Conservation (phyloP, 805 yeast genomes). For the Pachysolen tannophilus region DNA sequence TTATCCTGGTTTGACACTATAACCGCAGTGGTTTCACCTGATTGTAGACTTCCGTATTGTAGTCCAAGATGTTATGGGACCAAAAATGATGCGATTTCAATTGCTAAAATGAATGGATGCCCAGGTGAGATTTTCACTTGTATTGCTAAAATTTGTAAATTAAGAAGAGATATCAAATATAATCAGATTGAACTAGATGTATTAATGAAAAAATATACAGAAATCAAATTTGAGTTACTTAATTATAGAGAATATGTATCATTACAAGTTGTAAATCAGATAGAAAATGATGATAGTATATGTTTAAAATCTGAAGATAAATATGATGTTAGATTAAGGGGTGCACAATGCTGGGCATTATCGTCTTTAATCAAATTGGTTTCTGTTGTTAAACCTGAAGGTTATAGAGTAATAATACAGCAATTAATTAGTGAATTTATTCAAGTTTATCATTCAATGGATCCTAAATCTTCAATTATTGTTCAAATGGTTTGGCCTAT, state of each 20-base stretch:
- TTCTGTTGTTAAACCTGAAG: conserved; percentile 14
- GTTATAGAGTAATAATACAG: conserved; percentile 21
- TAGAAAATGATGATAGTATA: conserved; percentile 3
- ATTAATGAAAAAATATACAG: conserved; percentile 19
- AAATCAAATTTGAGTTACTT: conserved; percentile 27
- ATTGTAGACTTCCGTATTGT: conserved; percentile 47
- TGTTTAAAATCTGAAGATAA: conserved; percentile 15
- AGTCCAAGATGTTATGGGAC: conserved; percentile 46
- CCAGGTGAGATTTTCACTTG: conserved; percentile 49
- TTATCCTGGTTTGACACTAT: conserved; percentile 55
- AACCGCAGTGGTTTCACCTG: conserved; percentile 47
- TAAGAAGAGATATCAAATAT: conserved; percentile 22
- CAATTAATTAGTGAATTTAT: conserved; percentile 37
- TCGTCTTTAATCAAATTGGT: conserved; percentile 24
- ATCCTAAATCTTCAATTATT: conserved; percentile 36
- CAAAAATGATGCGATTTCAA: conserved; percentile 32
- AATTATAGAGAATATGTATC: conserved; percentile 41
- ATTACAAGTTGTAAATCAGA: conserved; percentile 11
- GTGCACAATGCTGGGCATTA: conserved; percentile 53
- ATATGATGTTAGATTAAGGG: conserved; percentile 34
- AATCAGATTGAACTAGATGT: conserved; percentile 7
- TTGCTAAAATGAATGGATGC: conserved; percentile 50
- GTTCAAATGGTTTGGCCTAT: conserved; percentile 63
- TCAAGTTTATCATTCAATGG: conserved; percentile 36
- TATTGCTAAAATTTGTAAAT: conserved; percentile 33